phyloP scores from a whole-genome alignment of 352 stramenopile genomes.

The Phytopythium vexans region DNA sequence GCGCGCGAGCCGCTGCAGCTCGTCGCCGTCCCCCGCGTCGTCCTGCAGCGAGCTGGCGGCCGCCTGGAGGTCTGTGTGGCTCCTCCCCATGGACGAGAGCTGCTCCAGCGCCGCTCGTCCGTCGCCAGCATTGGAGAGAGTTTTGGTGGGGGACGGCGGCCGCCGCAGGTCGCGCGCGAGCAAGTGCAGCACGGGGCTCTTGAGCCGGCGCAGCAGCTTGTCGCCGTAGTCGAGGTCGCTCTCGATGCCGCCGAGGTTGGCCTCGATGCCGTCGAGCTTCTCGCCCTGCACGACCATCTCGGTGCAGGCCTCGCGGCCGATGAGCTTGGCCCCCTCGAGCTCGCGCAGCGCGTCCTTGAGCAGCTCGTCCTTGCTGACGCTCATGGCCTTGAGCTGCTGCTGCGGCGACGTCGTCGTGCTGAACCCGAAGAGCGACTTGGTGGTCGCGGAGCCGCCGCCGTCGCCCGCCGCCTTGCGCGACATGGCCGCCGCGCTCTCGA shows the following conservation, averaged over 20 bases:
- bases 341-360: constrained; percentile 71
- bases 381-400: constrained; percentile 68
- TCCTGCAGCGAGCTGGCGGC: constrained; percentile 9
- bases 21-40: constrained; percentile 23
- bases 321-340: constrained; percentile 65
- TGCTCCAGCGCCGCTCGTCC: not conserved
- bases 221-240: constrained; percentile 70
- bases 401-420: constrained; percentile 34
- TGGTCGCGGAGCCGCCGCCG: constrained; percentile 27
- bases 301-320: constrained; percentile 62
- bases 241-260: constrained; percentile 51
- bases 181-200: constrained; percentile 63
- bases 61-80: not conserved
- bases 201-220: constrained; percentile 69
- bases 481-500: constrained; percentile 35
- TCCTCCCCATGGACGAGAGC: not conserved
- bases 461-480: constrained; percentile 19
- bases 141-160: constrained; percentile 12
- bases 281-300: constrained; percentile 76
- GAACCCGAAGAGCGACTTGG: constrained; percentile 63
- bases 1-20: constrained; percentile 59
- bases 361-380: constrained; percentile 55
- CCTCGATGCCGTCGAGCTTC: constrained; percentile 70
- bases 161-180: constrained; percentile 40
- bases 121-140: no score